Base-by-base conservation (phyloP, 1,284 basidiomycete species). In the Chiua sp. region DNA sequence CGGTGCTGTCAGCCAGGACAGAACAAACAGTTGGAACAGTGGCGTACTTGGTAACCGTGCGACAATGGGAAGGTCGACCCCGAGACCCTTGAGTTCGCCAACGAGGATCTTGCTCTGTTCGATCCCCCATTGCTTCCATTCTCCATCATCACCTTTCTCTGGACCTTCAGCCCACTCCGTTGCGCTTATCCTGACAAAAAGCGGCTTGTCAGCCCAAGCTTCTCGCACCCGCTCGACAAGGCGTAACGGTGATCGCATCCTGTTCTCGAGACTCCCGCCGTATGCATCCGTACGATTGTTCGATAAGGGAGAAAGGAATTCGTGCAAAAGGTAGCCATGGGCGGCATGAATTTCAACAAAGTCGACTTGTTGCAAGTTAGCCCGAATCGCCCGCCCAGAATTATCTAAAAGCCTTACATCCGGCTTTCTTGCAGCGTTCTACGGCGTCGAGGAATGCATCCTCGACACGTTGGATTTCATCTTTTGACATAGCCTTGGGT, bases 321-420 rank as follows among this genome's bases (percentile, higher is more conserved):
- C 72, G 71, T 87, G 83, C 8, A 87, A 32, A 28, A 89, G 80
- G 72, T 90, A 90, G 23, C 88, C 86, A 69, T 94, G 91, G 2
- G 87, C 83, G 26, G 79, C 83, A 72, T 93, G 92, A 23, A 93
- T 72, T 72, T 96, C 92, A 60, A 96, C 88, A 66, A 91, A 93
- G 75, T 96, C 93, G 71, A 87, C 85, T 87, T 33, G 49, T 47
- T 33, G n/a, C 30, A 35, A 47, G 35, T 57, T 35, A 64, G 56
- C n/a, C 37, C 13, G 44, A 49, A 47, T 51, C 39, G 46, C 22
- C 50, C 32, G 49, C 28, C 18, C 44, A 35, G 49, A 55, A 15
- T 18, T 39, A 11, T 33, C 28, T n/a, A 20, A 30, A 53, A 58
- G 10, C 65, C 84, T 65, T 73, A 88, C 87, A 92, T 32, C 90